Percentiles rank a stretch among this genome's conserved stretches.
These are phyloP conservation scores for Carex scoparia DNA, from an alignment of 176 grass and related monocot species.

Conservation along the genomic window DNA sequence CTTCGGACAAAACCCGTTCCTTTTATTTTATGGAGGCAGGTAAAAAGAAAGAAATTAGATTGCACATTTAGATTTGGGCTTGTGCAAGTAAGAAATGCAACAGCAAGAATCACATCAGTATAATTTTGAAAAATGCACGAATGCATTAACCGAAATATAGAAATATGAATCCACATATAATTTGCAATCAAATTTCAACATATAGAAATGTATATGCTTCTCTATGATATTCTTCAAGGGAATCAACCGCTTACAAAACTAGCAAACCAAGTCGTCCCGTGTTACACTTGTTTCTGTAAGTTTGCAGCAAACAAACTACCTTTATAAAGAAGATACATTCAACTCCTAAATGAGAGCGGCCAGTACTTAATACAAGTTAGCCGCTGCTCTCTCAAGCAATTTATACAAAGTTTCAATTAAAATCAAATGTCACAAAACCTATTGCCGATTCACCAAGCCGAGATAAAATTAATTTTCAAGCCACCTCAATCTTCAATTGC, in stretches of 20 bases:
- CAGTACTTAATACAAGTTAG: not conserved
- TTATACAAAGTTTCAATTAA: slow-evolving; percentile 10
- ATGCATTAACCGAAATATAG: not conserved
- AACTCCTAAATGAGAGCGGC: slow-evolving; percentile 2
- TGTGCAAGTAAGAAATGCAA: not conserved
- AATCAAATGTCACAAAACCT: slow-evolving; percentile 10
- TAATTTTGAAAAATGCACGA: not conserved
- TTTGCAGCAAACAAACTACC: slow-evolving; percentile 2
- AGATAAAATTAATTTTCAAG: not conserved
- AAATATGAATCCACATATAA: not conserved
- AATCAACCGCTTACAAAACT: not conserved
- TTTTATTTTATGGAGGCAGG: not conserved
- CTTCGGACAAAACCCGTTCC: too few relatives aligned
- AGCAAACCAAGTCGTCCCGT: not conserved
- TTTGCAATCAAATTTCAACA: not conserved
- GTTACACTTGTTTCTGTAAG: not conserved
- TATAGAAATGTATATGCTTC: not conserved
- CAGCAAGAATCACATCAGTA: not conserved
- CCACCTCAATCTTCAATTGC: not conserved
- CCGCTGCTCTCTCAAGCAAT: slow-evolving; percentile 7
- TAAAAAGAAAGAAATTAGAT: not conserved
- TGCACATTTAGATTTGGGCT: not conserved
- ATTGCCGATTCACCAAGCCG: not conserved
- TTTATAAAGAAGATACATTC: not conserved
- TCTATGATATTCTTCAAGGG: not conserved